Base-by-base conservation (phyloP, 1,284 basidiomycete species). In the Flammula alnicola region DNA sequence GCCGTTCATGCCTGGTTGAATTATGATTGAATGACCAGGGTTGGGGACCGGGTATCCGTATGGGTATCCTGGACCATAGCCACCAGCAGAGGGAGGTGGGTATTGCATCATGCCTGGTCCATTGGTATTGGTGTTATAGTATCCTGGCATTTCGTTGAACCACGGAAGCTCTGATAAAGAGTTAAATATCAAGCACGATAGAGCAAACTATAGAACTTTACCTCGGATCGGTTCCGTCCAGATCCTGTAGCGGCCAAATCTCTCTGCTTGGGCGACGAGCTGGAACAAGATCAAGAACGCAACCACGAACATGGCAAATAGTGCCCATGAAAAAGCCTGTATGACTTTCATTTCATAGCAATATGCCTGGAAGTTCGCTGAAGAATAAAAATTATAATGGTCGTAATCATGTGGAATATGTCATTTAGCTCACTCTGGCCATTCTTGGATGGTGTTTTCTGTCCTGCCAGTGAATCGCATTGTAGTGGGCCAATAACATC, bases 311-410 rank as follows among this genome's bases (percentile, higher is more conserved):
- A 83, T 61, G 46, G 73, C 73, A 60, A 91, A 91, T 46, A 80
- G 70, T 62, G 80, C 74, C 88, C 89, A 91, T 0, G 88, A 90
- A 64, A 91, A 83, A 1, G 85, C 87, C 58, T 89, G 79, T 30
- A 88, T 76, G 46, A 84, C 81, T 65, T 86, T 88, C 82, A 89
- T 87, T 61, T 89, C 79, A 64, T 88, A 86, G 64, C 88, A 91
- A 55, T 79, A 89, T 17, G 70, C 63, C 57, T 72, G 71, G 2
- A 69, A 68, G 42, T 77, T 78, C 52, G 82, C 88, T 91, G 46
- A n/a, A 41, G 43, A 30, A 42, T 30, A 43, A 25, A 25, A 33
- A 43, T 29, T 60, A 36, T 39, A 36, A 33, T 17, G 19, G 32
- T 40, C 12, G 32, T 47, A 37, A 44, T 31, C 17, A 55, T 47